A percentile compares a stretch with the other conserved stretches of the same genome.
These are phyloP conservation scores for Eimeria maxima DNA, from an alignment of 169 alveolate species.

Conservation along the genomic window DNA sequence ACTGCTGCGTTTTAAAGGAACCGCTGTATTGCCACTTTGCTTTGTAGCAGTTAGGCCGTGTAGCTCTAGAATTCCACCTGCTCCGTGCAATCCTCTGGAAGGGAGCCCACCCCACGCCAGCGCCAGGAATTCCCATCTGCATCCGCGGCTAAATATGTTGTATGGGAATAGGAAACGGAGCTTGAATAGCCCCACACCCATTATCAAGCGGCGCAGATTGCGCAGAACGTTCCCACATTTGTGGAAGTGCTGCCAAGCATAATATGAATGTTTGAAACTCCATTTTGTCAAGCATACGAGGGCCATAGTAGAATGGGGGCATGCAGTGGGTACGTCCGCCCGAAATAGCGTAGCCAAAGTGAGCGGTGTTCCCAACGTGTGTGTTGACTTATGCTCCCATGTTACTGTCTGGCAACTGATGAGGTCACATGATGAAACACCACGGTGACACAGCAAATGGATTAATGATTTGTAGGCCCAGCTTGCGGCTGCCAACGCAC, in stretches of 20 bases:
- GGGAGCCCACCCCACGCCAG: neutral
- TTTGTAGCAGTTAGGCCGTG: neutral
- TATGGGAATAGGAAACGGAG: no score
- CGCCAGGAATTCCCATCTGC: neutral
- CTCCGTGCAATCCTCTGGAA: neutral
- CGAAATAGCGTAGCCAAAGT: constrained; percentile 1
- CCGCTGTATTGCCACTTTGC: neutral
- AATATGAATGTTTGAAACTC: neutral
- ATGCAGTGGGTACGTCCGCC: neutral
- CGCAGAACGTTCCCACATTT: neutral
- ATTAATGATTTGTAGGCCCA: neutral
- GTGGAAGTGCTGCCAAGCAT: neutral
- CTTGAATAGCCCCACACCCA: constrained; percentile 1
- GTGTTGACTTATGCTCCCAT: constrained; percentile 14
- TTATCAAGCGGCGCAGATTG: neutral
- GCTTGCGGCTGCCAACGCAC: constrained; percentile 19
- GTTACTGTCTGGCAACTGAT: constrained; percentile 5
- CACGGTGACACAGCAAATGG: constrained; percentile 49
- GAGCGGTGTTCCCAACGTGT: neutral
- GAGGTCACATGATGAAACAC: constrained; percentile 7
- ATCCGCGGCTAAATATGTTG: neutral
- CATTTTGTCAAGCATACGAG: neutral
- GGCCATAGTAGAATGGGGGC: neutral
- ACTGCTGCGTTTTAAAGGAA: neutral
- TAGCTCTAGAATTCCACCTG: neutral